These are phyloP conservation scores for Sclerotinia borealis DNA, from an alignment of 2,329 filamentous ascomycete species.

Conservation along the genomic window DNA sequence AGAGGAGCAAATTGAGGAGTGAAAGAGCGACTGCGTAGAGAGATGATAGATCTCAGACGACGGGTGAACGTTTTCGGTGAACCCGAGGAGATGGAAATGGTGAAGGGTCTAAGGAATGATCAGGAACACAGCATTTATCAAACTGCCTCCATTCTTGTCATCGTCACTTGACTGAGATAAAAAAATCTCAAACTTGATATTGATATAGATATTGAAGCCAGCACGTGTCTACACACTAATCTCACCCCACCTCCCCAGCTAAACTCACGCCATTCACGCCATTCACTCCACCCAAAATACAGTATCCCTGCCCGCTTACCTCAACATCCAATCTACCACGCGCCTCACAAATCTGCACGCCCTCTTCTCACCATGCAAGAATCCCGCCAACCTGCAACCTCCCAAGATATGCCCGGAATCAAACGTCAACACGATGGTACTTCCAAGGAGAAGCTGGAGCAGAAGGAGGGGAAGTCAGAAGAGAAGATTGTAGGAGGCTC, in stretches of 20 bases:
- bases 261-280: not conserved
- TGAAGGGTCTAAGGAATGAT: not conserved
- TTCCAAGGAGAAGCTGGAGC: conserved; percentile 3
- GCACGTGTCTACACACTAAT: conserved; percentile 1
- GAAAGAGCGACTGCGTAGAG: too few species aligned
- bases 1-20: too few species aligned
- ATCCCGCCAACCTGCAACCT: not conserved
- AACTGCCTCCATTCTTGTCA: not conserved
- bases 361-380: not conserved
- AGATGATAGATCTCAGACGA: too few species aligned
- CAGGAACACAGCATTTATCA: not conserved
- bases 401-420: conserved; percentile 1
- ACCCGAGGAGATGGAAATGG: too few species aligned
- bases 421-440: conserved; percentile 14
- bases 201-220: not conserved
- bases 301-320: not conserved
- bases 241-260: not conserved
- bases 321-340: not conserved
- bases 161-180: not conserved
- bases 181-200: not conserved
- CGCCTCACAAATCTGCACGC: conserved; percentile 6
- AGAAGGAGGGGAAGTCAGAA: conserved; percentile 39
- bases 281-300: not conserved
- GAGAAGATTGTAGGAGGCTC: conserved; percentile 24
- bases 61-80: too few species aligned